A percentile compares a stretch with the other conserved stretches of the same genome.
Conservation (phyloP, 805 yeast species). For the Naumovozyma castellii region DNA sequence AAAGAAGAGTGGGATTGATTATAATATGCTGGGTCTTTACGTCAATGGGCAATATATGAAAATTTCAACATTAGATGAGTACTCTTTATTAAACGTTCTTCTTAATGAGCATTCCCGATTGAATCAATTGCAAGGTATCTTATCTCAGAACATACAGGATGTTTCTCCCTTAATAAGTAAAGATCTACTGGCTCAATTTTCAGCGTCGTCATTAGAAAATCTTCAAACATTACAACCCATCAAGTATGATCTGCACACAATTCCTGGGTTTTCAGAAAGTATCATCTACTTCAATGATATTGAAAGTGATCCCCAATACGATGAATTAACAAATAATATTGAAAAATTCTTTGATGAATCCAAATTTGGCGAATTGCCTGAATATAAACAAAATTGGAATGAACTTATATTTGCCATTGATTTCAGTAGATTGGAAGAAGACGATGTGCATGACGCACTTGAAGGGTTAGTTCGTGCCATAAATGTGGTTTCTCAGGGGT, state of each 20-base stretch:
- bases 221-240: constrained; percentile 24
- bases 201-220: constrained; percentile 16
- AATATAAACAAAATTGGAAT: constrained; percentile 62
- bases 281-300: constrained; percentile 73
- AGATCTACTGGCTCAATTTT: constrained; percentile 14
- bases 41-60: constrained; percentile 27
- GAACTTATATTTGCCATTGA: constrained; percentile 62
- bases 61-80: constrained; percentile 16
- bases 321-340: constrained; percentile 36
- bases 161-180: constrained; percentile 9
- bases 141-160: constrained; percentile 21
- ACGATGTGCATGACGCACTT: constrained; percentile 34
- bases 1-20: constrained; percentile 22
- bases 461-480: constrained; percentile 41
- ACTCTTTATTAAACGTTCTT: constrained; percentile 16
- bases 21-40: constrained; percentile 25
- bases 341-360: constrained; percentile 38
- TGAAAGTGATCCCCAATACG: constrained; percentile 50
- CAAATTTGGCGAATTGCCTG: constrained; percentile 57
- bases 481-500: constrained; percentile 40
- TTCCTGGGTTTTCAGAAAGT: constrained; percentile 27
- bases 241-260: constrained; percentile 26
- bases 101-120: constrained; percentile 14
- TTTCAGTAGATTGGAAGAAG: constrained; percentile 35
- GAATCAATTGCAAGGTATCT: constrained; percentile 5